Base-by-base conservation (phyloP, 2,329 filamentous ascomycete species). In the Aspergillus sp. region DNA sequence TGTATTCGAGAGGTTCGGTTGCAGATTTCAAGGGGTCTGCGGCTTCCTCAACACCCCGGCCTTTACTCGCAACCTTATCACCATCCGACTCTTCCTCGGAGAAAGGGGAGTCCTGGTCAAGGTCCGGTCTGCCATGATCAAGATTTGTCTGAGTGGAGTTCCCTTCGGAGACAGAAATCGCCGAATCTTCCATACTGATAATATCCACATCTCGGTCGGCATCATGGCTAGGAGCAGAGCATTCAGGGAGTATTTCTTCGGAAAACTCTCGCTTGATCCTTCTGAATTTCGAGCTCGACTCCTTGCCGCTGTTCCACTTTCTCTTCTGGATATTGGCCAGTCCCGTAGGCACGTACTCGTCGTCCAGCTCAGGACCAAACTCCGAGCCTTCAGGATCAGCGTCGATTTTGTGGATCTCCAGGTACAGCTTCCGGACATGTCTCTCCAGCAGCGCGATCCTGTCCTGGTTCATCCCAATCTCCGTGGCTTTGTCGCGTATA, bases 351-450 rank as follows among this genome's bases (percentile, higher is more conserved):
- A 43, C 13, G 40, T 48, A 19, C 38, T 48, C 35, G 10, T 8
- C 56, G 9, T 63, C 52, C 13, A 65, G 54, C 48, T 68, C 63
- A n/a, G 60, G 52, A 4, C 63, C 64, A 32, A 63, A 65, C 2
- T 48, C 36, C 5, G 52, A 51, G 1, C 54, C 56, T 19, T 56
- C 52, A 24, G n/a, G 22, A 35, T 45, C 46, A 32, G 16, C 26
- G 30, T 9, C 24, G 19, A 56, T 50, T 2, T 47, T 52, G 17
- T 54, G 50, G 3, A 49, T 17, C 2, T 61, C 55, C 2, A 67
- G 54, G 48, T 64, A 69, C 2, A 50, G 53, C 20, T 45, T 56
- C 41, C 58, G 62, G n/a, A 66, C 56, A 35, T 63, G 60, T 14
- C 50, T 50, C 1, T 63, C 43, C 17, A 69, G 50, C 10, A 46